phyloP scores from a whole-genome alignment of 345 rosid genomes.

The Acer saccharum region DNA sequence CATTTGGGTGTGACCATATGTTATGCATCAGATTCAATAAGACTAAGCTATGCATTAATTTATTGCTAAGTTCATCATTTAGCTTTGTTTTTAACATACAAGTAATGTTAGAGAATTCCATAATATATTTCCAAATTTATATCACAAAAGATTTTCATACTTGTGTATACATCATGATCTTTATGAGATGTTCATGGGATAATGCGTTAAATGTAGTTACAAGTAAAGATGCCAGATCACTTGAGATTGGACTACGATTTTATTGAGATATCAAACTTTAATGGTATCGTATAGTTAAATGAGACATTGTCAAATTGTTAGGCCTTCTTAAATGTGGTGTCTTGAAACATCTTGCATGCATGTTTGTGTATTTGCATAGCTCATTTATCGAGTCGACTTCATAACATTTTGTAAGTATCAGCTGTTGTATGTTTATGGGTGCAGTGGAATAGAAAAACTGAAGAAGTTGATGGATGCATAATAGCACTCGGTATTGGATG shows the following conservation, averaged over 20 bases:
- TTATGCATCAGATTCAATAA: neutral
- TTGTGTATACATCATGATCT: neutral
- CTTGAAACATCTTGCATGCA: neutral
- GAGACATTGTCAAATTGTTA: neutral
- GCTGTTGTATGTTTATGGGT: conserved; percentile 8
- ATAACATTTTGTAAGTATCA: neutral
- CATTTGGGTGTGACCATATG: neutral
- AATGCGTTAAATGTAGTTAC: neutral
- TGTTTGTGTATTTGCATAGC: neutral
- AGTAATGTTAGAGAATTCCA: neutral
- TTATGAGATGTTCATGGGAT: neutral
- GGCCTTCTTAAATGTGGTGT: neutral
- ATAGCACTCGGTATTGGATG: neutral
- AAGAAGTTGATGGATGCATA: conserved; percentile 36
- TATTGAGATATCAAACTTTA: neutral
- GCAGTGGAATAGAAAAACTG: conserved; percentile 50
- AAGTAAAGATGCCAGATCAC: too few species aligned
- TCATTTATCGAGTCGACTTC: neutral
- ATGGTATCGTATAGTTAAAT: neutral
- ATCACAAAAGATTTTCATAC: neutral
- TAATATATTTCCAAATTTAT: neutral
- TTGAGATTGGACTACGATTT: neutral
- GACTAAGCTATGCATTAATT: neutral
- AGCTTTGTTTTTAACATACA: neutral
- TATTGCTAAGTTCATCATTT: neutral